These are phyloP conservation scores for Pseudozyma sp. DNA, from an alignment of 1,284 basidiomycete species.

Conservation along the genomic window DNA sequence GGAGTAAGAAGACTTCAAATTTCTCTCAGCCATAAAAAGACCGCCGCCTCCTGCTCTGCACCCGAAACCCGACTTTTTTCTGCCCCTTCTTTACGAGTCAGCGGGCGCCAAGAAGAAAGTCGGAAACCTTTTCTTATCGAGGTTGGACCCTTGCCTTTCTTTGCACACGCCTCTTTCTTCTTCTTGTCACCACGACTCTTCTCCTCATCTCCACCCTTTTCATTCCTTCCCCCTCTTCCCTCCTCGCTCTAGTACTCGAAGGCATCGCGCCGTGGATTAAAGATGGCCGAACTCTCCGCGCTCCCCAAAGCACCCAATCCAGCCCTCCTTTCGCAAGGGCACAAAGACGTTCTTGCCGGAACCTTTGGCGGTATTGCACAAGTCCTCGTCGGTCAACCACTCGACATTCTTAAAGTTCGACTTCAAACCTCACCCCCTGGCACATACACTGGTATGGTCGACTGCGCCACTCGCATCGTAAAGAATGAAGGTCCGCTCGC, in stretches of 20 bases:
- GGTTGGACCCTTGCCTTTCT: conserved; percentile 10
- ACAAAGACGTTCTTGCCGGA: conserved; percentile 57
- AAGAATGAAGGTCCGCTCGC: conserved; percentile 91
- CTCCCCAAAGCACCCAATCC: conserved; percentile 28
- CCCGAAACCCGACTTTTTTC: too few species aligned
- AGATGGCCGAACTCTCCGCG: conserved; percentile 37
- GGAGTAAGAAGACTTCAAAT: too few species aligned
- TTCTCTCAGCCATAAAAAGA: background rate
- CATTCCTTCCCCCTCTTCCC: background rate
- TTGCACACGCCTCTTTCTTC: background rate
- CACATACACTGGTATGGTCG: conserved; percentile 85
- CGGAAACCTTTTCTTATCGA: background rate
- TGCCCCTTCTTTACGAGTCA: background rate
- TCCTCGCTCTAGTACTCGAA: background rate
- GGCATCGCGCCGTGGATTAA: background rate
- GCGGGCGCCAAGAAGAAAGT: too few species aligned
- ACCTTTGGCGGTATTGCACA: conserved; percentile 87
- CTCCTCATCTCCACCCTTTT: background rate
- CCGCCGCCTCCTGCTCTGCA: too few species aligned
- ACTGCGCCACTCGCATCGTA: conserved; percentile 87
- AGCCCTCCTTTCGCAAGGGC: conserved; percentile 42
- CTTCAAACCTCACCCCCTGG: conserved; percentile 95
- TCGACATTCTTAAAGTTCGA: conserved; percentile 94
- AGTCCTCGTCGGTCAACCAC: conserved; percentile 92
- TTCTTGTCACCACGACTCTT: background rate